Evolutionary conservation across 2,329 filamentous ascomycete genomes (phyloP).

Genomic region (Fusarium citri): DNA sequence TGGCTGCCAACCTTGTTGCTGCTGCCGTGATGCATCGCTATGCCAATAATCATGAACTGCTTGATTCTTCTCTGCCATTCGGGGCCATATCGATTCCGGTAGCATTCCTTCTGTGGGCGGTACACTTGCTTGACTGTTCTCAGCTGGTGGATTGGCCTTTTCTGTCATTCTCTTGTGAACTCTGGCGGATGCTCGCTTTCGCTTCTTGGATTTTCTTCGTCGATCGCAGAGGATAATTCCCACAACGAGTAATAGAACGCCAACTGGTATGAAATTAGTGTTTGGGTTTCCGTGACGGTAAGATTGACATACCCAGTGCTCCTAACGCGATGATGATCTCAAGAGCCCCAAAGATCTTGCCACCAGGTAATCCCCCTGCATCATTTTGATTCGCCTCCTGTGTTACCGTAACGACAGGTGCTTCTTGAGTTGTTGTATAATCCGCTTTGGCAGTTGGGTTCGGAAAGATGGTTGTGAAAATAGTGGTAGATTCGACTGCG

Average conservation of each 20-base stretch:
- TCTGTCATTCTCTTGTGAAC: slow-evolving; percentile 9
- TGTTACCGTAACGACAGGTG: slow-evolving; percentile 20
- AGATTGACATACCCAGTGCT: slow-evolving; percentile 15
- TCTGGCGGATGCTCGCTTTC: neutral
- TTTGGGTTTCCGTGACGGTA: fast-evolving
- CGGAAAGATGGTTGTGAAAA: slow-evolving; percentile 41
- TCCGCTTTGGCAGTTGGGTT: slow-evolving; percentile 13
- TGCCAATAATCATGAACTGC: slow-evolving; percentile 37
- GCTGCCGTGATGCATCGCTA: slow-evolving; percentile 9
- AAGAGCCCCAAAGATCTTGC: slow-evolving; percentile 20
- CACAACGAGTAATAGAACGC: slow-evolving; percentile 22
- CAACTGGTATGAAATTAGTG: slow-evolving; percentile 1
- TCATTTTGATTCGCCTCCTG: slow-evolving; percentile 11
- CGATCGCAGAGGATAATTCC: slow-evolving; percentile 32
- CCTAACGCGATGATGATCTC: slow-evolving; percentile 43
- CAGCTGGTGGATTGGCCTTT: neutral
- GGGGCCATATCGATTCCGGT: slow-evolving; percentile 24
- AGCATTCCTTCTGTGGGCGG: neutral
- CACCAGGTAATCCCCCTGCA: neutral
- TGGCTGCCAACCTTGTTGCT: slow-evolving; percentile 21
- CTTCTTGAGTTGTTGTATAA: neutral
- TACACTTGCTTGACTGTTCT: neutral
- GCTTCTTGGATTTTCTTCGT: slow-evolving; percentile 36
- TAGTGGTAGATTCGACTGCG: slow-evolving; percentile 38
- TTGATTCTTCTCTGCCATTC: slow-evolving; percentile 31